Percentiles rank a stretch among this genome's conserved stretches.
Evolutionary conservation across 129 eudicot genomes (phyloP).

Genomic region (Pulicaria dysenterica): DNA sequence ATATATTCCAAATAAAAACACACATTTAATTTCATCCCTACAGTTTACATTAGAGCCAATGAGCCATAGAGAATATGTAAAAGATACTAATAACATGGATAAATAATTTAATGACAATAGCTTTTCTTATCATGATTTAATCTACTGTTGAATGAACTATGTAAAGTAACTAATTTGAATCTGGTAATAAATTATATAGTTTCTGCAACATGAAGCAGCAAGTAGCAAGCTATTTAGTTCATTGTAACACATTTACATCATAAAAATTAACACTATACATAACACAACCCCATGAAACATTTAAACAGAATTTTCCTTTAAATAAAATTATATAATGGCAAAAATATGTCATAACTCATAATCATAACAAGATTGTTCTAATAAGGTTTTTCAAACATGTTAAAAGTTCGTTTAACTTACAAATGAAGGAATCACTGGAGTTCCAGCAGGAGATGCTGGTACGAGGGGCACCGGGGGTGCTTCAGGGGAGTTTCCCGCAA

Average conservation of each 20-base stretch:
- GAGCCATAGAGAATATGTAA: too few relatives aligned
- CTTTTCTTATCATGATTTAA: not conserved
- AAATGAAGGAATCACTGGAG: conserved; percentile 62
- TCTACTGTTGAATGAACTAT: conserved; percentile 3
- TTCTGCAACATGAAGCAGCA: not conserved
- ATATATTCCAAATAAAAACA: not conserved
- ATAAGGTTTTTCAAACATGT: not conserved
- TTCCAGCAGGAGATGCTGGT: conserved; percentile 78
- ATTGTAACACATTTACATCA: conserved; percentile 1
- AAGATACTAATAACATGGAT: not conserved
- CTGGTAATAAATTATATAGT: not conserved
- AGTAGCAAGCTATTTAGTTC: conserved; percentile 18
- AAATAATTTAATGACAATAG: not conserved
- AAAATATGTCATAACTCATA: not conserved
- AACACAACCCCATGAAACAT: not conserved
- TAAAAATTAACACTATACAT: not conserved
- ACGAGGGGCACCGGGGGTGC: conserved; percentile 79
- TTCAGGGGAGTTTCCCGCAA: conserved; percentile 76
- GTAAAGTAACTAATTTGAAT: not conserved
- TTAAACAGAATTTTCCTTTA: not conserved
- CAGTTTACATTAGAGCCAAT: not conserved
- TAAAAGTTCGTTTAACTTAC: conserved; percentile 44
- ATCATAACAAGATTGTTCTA: not conserved
- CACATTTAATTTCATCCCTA: too few relatives aligned
- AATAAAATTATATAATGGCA: not conserved